Evolutionary conservation across 2,329 filamentous ascomycete species (phyloP), one percentile per base, ranked within the genome.

Genomic region (Aspergillus floridensis): DNA sequence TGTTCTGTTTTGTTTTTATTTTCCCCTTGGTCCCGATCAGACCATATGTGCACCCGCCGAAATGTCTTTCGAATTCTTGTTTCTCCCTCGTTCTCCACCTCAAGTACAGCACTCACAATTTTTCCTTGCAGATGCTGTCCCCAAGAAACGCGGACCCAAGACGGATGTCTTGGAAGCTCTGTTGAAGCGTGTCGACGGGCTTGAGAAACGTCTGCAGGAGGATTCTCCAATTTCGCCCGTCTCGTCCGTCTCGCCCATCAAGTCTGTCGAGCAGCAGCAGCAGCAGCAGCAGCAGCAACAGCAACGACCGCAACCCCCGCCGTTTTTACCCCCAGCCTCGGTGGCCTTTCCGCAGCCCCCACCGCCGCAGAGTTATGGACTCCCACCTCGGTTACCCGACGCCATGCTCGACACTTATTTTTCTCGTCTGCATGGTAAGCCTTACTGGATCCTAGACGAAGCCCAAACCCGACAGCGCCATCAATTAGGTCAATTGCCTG

Each of bases 111-210:
- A 5, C 32, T 35, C 10, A 35, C 32, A 35, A 35, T 35, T 5
- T 35, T 35, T 35, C 11, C 32, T 16, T 35, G 4, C 7, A 74
- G 91, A 96, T 79, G 92, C 92, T 26, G 86, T 95, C 19, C 92
- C 92, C 0, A 96, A 96, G 78, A 96, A 96, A 74, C 84, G 92
- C 72, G 92, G 92, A 0, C 92, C 92, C 2, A 96, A 96, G 76
- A 96, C 91, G 29, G 92, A 96, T 72, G 90, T 96, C 4, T 80
- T 96, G 32, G 92, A 96, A 73, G 91, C 92, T 1, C 79, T 96
- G 8, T 72, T 96, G 60, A 96, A 93, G 75, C 84, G 92, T 56
- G 91, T 96, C 2, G 92, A 96, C 72, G 91, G 91, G 1, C 79
- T 96, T 53, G 91, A 96, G 73, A 91, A 90, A 70, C 86, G 88